Evolutionary conservation across 2,329 filamentous ascomycete species (phyloP).

Genomic region (Aspergillus quadrilineatus): DNA sequence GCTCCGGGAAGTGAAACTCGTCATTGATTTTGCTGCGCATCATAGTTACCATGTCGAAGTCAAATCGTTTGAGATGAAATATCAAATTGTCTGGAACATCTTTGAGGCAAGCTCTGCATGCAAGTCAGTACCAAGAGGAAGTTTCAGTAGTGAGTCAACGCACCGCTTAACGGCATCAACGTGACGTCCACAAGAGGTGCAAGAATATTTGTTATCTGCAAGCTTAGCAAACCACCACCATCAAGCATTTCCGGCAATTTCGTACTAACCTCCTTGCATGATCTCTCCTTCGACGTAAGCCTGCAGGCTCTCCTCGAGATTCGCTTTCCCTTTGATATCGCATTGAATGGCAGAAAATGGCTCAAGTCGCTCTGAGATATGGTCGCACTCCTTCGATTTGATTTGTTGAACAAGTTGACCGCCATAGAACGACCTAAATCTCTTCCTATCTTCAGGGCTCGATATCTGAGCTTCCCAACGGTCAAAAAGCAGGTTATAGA

Average conservation of each 20-base stretch:
- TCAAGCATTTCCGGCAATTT: too few species aligned
- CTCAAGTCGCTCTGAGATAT: constrained; percentile 87
- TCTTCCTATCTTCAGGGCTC: constrained; percentile 65
- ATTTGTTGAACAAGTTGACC: constrained; percentile 92
- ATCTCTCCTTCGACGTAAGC: constrained; percentile 96
- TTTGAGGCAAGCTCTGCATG: constrained; percentile 72
- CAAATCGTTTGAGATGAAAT: constrained; percentile 75
- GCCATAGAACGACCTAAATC: constrained; percentile 80
- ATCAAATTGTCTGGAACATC: constrained; percentile 92
- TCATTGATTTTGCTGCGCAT: constrained; percentile 93
- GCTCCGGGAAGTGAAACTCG: constrained; percentile 79
- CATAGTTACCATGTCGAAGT: constrained; percentile 61
- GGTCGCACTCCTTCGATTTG: constrained; percentile 88
- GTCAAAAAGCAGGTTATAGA: constrained; percentile 91
- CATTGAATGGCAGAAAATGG: constrained; percentile 93
- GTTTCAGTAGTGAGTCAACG: not conserved
- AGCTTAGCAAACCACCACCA: constrained; percentile 21
- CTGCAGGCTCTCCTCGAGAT: constrained; percentile 79
- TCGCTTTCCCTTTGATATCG: constrained; percentile 88
- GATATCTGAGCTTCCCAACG: constrained; percentile 81
- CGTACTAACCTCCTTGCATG: constrained; percentile 74
- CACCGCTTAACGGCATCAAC: constrained; percentile 83
- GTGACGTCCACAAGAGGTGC: constrained; percentile 80
- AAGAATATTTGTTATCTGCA: constrained; percentile 94
- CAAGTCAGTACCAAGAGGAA: not conserved